Evolutionary conservation across 1,284 basidiomycete genomes (phyloP).

Genomic region (Rhizopogon parksii): DNA sequence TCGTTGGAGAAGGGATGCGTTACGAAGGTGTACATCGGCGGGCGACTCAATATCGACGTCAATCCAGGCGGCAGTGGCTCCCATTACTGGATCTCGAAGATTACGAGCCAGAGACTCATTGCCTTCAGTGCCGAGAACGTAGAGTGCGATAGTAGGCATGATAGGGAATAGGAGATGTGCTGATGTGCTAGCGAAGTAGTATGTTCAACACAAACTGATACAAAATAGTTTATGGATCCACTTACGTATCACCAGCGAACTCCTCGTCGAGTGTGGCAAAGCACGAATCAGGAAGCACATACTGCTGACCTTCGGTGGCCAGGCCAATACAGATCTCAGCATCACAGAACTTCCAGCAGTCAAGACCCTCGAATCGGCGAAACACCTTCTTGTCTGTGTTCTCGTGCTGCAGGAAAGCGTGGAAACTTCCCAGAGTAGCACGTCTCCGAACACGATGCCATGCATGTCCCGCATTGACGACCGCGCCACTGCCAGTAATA

Average conservation of each 20-base stretch:
- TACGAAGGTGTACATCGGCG: conserved; percentile 46
- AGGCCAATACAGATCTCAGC: conserved; percentile 31
- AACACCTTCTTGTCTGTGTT: conserved; percentile 3
- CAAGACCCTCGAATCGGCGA: conserved; percentile 16
- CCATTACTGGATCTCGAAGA: background rate
- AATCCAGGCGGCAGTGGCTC: conserved; percentile 21
- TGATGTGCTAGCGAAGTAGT: conserved; percentile 29
- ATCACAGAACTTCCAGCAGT: conserved; percentile 25
- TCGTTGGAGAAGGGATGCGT: conserved; percentile 47
- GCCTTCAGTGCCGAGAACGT: conserved; percentile 33
- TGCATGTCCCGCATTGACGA: conserved; percentile 21
- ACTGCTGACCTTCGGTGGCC: conserved; percentile 31
- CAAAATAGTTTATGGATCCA: background rate
- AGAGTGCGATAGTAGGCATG: conserved; percentile 43
- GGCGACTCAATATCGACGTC: conserved; percentile 44
- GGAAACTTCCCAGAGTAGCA: conserved; percentile 21
- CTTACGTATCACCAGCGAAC: conserved; percentile 24
- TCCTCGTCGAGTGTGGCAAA: conserved; percentile 30
- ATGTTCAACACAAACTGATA: background rate
- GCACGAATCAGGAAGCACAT: conserved; percentile 30
- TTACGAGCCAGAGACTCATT: conserved; percentile 7
- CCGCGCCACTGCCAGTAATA: conserved; percentile 11
- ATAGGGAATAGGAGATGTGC: conserved; percentile 48
- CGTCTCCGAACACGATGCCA: conserved; percentile 26
- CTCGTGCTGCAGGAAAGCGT: conserved; percentile 21